Evolutionary conservation across 2,329 filamentous ascomycete genomes (phyloP).

Genomic region (Paecilomyces formosus): DNA sequence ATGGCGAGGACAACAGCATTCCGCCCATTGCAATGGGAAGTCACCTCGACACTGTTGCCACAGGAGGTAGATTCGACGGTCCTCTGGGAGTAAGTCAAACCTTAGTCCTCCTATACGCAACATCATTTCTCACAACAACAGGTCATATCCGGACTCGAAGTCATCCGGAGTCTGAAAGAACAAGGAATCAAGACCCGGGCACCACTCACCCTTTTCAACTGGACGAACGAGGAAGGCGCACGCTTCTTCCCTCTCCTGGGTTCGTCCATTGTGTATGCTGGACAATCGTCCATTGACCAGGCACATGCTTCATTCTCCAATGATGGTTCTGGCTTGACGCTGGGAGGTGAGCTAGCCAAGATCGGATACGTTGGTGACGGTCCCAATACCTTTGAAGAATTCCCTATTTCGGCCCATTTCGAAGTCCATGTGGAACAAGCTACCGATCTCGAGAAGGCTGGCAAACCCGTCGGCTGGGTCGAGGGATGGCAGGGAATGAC

Average conservation of each 20-base stretch:
- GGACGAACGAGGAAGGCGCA: constrained; percentile 18
- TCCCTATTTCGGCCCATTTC: constrained; percentile 10
- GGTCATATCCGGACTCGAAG: constrained; percentile 22
- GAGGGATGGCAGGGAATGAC: constrained; percentile 9
- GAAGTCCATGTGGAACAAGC: constrained; percentile 9
- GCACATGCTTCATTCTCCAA: constrained; percentile 4
- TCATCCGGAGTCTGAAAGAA: constrained; percentile 29
- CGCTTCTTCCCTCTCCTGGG: constrained; percentile 8
- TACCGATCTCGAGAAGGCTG: constrained; percentile 8
- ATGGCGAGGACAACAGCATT: constrained; percentile 13
- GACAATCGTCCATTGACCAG: constrained; percentile 5
- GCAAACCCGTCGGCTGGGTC: constrained; percentile 10
- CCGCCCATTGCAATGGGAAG: constrained; percentile 21
- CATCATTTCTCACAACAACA: not conserved
- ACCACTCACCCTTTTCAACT: constrained; percentile 18
- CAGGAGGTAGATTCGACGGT: constrained; percentile 17
- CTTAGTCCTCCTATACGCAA: not conserved
- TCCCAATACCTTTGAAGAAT: constrained; percentile 8
- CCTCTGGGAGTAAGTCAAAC: constrained; percentile 11
- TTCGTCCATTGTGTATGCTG: constrained; percentile 9
- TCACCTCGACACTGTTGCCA: constrained; percentile 16
- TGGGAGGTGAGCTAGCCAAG: constrained; percentile 7
- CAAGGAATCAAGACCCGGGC: constrained; percentile 17
- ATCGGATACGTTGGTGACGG: constrained; percentile 10
- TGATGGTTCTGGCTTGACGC: constrained; percentile 6